Evolutionary conservation across 345 rosid genomes (phyloP).

Genomic region (Clarkia xantiana): DNA sequence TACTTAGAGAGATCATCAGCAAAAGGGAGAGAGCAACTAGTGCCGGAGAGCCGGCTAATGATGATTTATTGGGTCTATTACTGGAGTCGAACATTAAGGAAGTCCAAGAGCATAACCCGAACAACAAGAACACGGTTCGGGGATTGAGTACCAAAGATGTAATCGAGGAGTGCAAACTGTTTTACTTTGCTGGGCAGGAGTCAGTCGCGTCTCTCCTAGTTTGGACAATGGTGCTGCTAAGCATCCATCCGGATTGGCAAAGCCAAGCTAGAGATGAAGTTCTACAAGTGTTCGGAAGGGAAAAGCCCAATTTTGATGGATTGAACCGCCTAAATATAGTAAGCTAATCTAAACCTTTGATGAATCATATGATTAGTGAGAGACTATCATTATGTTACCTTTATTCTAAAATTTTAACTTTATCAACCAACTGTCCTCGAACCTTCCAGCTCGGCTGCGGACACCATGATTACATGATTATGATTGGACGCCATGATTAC

Average conservation of each 20-base stretch:
- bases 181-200: conserved; percentile 11
- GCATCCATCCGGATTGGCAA: conserved; percentile 21
- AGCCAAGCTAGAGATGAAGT: conserved; percentile 20
- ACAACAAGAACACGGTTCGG: conserved; percentile 3
- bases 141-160: conserved; percentile 16
- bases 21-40: conserved; percentile 11
- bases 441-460: no score
- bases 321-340: conserved; percentile 15
- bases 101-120: not conserved
- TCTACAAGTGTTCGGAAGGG: conserved; percentile 12
- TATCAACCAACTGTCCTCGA: no score
- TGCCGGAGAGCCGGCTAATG: conserved; percentile 3
- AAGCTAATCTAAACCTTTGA: not conserved
- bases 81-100: not conserved
- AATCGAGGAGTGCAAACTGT: conserved; percentile 6
- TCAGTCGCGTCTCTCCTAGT: conserved; percentile 14
- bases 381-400: no score
- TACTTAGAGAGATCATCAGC: conserved; percentile 12
- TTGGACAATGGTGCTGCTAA: conserved; percentile 20
- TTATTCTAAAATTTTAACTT: no score
- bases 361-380: no score
- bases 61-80: conserved; percentile 15
- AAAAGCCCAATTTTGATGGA: conserved; percentile 7
- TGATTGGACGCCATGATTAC: no score
- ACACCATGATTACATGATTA: no score